Base-by-base conservation (phyloP, 495 filamentous ascomycete species). In the Annulohypoxylon bovei region DNA sequence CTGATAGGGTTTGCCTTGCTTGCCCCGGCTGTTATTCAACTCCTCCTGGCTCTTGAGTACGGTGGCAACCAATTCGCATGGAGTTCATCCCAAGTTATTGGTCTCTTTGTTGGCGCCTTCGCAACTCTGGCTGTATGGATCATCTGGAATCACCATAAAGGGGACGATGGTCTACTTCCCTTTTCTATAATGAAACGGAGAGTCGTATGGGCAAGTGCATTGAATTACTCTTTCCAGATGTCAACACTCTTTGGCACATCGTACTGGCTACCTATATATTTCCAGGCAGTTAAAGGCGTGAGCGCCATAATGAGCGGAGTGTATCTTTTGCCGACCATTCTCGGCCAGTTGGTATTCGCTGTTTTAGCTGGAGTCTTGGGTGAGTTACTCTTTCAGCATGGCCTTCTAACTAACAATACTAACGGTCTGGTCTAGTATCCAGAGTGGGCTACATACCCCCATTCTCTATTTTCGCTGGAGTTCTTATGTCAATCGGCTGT, bases 221-320 rank as follows among this genome's bases (percentile, higher is more conserved):
- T 65, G 18, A 47, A 57, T 22, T 8, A 66, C 1, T 30, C 54
- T 18, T 65, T 72, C 32, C 49, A 66, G 39, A 62, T 61, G 23
- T 53, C 57, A 40, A 62, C 60, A 2, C 46, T 69, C 8, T 71
- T 71, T 40, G 64, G 63, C 27, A 22, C 65, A n/a, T 28, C 65
- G 0, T 76, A 58, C 70, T 87, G 83, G 49, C 76, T 90, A 0
- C 87, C 88, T 3, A 84, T 91, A 47, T 92, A 87, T 83, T 90
- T 92, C 77, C 90, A 92, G 73, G 83, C 82, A 8, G 83, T 87
- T 73, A 81, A 84, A 54, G 78, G 76, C 3, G 78, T 74, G 2
- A 77, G 77, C 0, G 81, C 85, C 3, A 75, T 79, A 16, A 77
- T 81, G 52, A 84, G 81, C 18, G 86, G 84, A n/a, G 80, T 87